Evolutionary conservation across 305 asterid species (phyloP), one percentile per base, ranked within the genome.

Genomic region (Rubia peregrina): DNA sequence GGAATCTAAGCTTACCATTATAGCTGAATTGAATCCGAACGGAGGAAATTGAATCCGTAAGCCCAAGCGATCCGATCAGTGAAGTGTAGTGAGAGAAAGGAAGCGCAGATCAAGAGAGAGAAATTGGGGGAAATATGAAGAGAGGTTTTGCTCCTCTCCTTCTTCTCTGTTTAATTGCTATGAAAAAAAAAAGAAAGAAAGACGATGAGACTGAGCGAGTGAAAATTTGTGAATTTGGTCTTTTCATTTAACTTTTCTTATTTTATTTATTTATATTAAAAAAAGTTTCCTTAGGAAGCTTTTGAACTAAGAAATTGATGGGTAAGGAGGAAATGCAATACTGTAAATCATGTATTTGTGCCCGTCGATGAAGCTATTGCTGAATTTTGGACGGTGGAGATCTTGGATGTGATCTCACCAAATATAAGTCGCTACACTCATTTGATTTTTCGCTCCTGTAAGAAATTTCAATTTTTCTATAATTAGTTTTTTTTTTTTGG

Each of bases 1-100:
- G 79, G 60, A 72, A 78, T 55, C 65, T 7, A 53, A 81, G 79
- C 95, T 89, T 86, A 89, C 97, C 97, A 91, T 91, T 79, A 80
- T 82, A 40, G 71, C 77, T 51, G 83, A 61, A 9, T 41, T 21
- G 12, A 19, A 71, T 77, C 68, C 73, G 68, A 68, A 79, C 44
- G 79, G 44, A 66, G n/a, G 53, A 56, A 8, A 68, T 63, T 36
- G 61, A 57, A 67, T 26, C 67, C 83, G 75, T 65, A 56, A 75
- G 53, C 81, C 78, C 75, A 51, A 79, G 76, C 75, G 89, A 83
- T 85, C 87, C 79, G 71, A 74, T 75, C 53, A 77, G 46, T 65
- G 67, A 42, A 75, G 70, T 60, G 42, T 16, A 70, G 75, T 13
- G 70, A 71, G 65, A 61, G 69, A 49, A 9, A 69, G 16, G 65